Base-by-base conservation (phyloP, 1,139 yeast genomes). In the Sugiyamaella xylanicola region DNA sequence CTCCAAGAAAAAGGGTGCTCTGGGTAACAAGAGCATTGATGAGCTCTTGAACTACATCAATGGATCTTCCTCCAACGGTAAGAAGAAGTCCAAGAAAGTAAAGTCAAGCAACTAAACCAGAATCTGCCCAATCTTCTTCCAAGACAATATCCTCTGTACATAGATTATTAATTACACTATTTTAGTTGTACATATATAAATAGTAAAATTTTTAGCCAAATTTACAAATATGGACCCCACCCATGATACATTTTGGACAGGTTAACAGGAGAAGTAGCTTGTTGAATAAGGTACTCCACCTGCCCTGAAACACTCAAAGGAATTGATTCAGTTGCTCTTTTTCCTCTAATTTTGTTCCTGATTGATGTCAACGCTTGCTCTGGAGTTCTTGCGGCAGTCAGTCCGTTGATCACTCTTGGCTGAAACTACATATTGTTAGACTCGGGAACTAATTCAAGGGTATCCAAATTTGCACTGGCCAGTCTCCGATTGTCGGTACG, bases 251-350 rank as follows among this genome's bases (percentile, higher is more conserved):
- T 93, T 63, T 80, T 86, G 29, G 89, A 78, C 53, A 95, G 74
- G 60, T 86, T 84, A 53, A 85, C 88, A 4, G 77, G 75, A 3
- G 90, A 84, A 0, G 88, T 80, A 0, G 99, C 95, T 60, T 87
- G 90, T 64, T 87, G 92, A 49, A 93, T 87, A 57, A 93, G 78
- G 35, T 87, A 85, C 66, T 93, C 97, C 1, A 91, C 97, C 66
- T 93, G 97, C 0, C 97, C 98, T 55, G 87, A 86, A 2, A 92
- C 88, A 72, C 95, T 89, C 76, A 93, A 82, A 0, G 97, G 90
- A 48, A 91, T 76, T 0, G 95, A 92, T 63, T 89, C 96, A 21
- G 86, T 84, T 44, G 87, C 89, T 60, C 87, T 82, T 36, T 91
- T 80, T 3, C 99, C 99, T 65, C 95, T 78, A 49, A 95, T 82